Evolutionary conservation across 2,329 filamentous ascomycete species (phyloP).

Genomic region (Colletotrichum limetticola): DNA sequence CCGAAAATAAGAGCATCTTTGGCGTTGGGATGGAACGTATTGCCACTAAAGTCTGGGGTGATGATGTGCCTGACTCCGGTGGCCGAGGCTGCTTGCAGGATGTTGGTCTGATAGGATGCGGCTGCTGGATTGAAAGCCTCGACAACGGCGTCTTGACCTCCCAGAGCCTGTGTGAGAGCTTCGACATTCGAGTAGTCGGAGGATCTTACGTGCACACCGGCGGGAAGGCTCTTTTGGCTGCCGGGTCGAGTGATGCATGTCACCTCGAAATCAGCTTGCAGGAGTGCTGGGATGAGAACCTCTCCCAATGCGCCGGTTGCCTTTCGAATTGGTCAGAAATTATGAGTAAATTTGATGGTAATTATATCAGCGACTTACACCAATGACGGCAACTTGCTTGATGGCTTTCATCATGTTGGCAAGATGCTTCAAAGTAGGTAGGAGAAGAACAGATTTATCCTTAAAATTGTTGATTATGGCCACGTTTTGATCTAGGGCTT

Average conservation of each 20-base stretch:
- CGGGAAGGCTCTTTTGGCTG: conserved; percentile 36
- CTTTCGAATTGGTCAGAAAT: neutral
- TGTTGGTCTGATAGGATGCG: conserved; percentile 34
- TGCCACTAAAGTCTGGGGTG: conserved; percentile 39
- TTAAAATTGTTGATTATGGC: too few species aligned
- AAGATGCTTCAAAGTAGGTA: too few species aligned
- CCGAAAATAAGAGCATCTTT: conserved; percentile 32
- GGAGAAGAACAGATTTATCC: too few species aligned
- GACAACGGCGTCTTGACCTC: conserved; percentile 46
- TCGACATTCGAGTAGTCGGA: conserved; percentile 58
- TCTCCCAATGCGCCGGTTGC: conserved; percentile 9
- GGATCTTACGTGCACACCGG: conserved; percentile 47
- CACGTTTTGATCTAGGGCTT: too few species aligned
- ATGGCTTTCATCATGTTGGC: neutral
- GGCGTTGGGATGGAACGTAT: conserved; percentile 35
- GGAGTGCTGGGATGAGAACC: conserved; percentile 5
- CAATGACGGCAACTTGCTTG: conserved; percentile 7
- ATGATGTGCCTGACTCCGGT: conserved; percentile 36
- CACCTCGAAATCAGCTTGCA: neutral
- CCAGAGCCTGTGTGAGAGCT: conserved; percentile 41
- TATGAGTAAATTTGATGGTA: rapidly evolving
- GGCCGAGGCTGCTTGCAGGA: conserved; percentile 35
- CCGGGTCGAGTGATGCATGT: neutral
- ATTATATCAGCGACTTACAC: neutral
- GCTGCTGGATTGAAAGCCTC: conserved; percentile 41